A percentile compares a stretch with the other conserved stretches of the same genome.
Evolutionary conservation across 106 monocot species (phyloP).

Genomic region (Dendrobium nobile): DNA sequence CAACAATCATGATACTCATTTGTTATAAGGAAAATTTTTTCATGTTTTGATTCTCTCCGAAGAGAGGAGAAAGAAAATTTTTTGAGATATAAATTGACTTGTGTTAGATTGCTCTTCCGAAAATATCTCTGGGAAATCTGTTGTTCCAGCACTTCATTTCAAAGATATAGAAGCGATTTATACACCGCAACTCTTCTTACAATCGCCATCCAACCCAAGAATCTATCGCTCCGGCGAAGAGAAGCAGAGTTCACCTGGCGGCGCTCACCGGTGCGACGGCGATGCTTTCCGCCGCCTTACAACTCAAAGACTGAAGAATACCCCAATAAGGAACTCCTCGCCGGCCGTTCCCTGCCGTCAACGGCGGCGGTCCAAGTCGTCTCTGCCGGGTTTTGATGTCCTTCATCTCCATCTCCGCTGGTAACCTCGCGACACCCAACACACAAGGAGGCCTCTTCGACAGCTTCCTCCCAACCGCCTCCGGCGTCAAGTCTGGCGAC

Average conservation of each 20-base stretch:
- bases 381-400: constrained; percentile 32
- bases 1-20: no score
- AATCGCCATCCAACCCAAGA: no score
- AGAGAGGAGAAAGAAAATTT: no score
- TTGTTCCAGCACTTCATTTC: no score
- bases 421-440: constrained; percentile 27
- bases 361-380: background rate
- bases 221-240: background rate
- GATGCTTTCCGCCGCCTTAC: constrained; percentile 1
- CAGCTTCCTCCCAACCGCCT: background rate
- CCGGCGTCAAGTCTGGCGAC: background rate
- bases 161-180: no score
- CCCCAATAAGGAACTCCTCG: background rate
- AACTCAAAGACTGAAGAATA: constrained; percentile 13
- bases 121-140: no score
- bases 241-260: background rate
- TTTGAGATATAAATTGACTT: no score
- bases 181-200: no score
- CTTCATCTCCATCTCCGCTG: constrained; percentile 36
- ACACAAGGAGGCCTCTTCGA: constrained; percentile 22
- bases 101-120: no score
- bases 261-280: background rate
- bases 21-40: no score
- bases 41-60: no score
- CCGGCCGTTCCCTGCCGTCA: background rate